A percentile compares a stretch with the other conserved stretches of the same genome.
Evolutionary conservation across 2,329 filamentous ascomycete genomes (phyloP).

Genomic region (Paramyrothecium sp.): DNA sequence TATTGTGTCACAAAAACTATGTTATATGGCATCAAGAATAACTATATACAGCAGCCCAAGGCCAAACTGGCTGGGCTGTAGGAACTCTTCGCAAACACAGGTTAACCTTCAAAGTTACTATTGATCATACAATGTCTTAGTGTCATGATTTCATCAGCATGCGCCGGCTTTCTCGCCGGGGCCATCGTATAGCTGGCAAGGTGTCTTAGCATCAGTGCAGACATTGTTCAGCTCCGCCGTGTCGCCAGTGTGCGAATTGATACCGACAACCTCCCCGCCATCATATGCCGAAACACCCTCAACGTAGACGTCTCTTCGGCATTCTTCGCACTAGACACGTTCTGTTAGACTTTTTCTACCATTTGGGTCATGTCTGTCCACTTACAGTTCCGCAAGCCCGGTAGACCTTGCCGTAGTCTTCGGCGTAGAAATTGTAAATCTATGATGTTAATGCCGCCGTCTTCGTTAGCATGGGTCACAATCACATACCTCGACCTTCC

Average conservation of each 20-base stretch:
- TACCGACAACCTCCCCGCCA: background rate
- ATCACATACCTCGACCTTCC: slow-evolving; percentile 18
- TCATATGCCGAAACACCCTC: background rate
- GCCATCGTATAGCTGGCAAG: background rate
- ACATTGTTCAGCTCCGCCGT: background rate
- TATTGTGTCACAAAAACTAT: too few species aligned
- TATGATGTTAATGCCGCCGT: background rate
- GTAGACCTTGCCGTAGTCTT: background rate
- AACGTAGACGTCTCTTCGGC: background rate
- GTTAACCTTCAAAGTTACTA: too few species aligned
- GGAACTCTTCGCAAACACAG: too few species aligned
- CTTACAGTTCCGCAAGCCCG: background rate
- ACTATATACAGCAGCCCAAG: too few species aligned
- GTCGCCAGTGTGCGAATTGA: background rate
- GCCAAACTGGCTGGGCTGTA: too few species aligned
- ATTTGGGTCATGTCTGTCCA: background rate
- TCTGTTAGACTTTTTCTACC: background rate
- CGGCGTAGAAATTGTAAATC: background rate
- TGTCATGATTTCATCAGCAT: background rate
- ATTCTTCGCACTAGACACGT: background rate
- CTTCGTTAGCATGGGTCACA: background rate
- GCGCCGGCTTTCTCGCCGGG: background rate
- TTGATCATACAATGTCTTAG: too few species aligned
- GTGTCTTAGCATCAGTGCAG: background rate
- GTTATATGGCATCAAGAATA: too few species aligned